Conservation (phyloP, 2,329 filamentous ascomycete genomes). For the Penicillium crustosum region DNA sequence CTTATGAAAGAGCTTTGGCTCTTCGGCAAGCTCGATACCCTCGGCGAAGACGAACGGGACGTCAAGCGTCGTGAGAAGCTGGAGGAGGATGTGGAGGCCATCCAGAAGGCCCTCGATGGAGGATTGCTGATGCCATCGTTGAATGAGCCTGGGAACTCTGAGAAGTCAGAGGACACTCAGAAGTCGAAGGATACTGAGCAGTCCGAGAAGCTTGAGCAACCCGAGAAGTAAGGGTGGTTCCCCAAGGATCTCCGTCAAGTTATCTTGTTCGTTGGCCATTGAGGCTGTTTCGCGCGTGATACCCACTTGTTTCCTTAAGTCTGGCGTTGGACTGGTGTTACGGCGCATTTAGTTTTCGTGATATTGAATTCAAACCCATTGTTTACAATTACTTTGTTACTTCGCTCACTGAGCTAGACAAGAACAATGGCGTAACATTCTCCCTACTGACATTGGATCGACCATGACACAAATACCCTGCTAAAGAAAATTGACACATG, state of each 20-base stretch:
- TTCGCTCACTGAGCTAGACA: background rate
- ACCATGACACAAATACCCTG: background rate
- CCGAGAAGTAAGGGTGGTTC: background rate
- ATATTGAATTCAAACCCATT: background rate
- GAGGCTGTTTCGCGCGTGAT: background rate
- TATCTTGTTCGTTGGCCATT: background rate
- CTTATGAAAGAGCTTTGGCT: slow-evolving; percentile 67
- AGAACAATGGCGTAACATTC: no score
- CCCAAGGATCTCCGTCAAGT: no score
- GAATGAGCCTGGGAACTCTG: background rate
- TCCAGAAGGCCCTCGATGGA: slow-evolving; percentile 46
- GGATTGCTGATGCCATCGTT: slow-evolving; percentile 24
- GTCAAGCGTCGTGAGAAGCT: slow-evolving; percentile 44
- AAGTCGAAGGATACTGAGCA: background rate
- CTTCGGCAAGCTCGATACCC: slow-evolving; percentile 62
- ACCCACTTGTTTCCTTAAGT: background rate
- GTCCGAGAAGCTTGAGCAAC: background rate
- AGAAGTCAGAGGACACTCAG: background rate
- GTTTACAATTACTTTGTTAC: background rate
- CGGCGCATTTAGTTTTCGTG: background rate
- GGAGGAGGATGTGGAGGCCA: slow-evolving; percentile 49
- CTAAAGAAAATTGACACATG: background rate
- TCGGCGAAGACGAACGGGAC: slow-evolving; percentile 47
- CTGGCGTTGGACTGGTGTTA: slow-evolving; percentile 1
- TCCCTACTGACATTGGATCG: background rate